A percentile compares a stretch with the other conserved stretches of the same genome.
phyloP scores from a whole-genome alignment of 176 grass and related monocot genomes.

The Aegilops speltoides region DNA sequence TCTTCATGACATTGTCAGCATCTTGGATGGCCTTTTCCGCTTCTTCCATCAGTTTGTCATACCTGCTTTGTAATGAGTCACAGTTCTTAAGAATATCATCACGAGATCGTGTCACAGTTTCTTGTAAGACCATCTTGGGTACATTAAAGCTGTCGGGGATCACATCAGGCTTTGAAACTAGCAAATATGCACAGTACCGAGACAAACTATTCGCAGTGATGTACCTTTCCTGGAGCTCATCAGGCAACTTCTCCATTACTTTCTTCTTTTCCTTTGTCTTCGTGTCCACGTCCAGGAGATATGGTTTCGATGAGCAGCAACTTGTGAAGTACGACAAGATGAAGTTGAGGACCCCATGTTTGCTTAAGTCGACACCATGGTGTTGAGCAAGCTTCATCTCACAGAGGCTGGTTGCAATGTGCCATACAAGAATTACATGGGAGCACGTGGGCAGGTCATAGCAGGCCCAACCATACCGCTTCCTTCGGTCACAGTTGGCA shows the following conservation, averaged over 20 bases:
- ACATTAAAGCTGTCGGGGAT: constrained; percentile 27
- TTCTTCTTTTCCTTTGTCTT: neutral
- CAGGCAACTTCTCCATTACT: neutral
- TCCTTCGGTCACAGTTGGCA: neutral
- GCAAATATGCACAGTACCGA: constrained; percentile 44
- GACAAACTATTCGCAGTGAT: constrained; percentile 36
- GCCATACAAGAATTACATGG: constrained; percentile 39
- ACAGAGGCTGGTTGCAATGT: constrained; percentile 43
- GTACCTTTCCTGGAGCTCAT: neutral
- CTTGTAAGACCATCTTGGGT: neutral
- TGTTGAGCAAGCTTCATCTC: neutral
- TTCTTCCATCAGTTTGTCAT: neutral
- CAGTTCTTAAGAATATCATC: neutral
- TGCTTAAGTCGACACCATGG: neutral
- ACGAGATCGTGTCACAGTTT: neutral
- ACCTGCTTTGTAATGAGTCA: neutral
- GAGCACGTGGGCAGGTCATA: neutral
- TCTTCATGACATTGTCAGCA: too few relatives aligned
- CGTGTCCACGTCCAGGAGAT: neutral
- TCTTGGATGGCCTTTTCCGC: too few relatives aligned
- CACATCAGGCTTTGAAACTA: constrained; percentile 35
- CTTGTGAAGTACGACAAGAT: neutral
- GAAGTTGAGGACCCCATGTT: neutral
- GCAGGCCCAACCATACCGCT: neutral
- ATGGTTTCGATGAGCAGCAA: neutral